Evolutionary conservation across 495 filamentous ascomycete genomes (phyloP), one percentile per base, ranked within the genome.

Genomic region (Monascus purpureus): DNA sequence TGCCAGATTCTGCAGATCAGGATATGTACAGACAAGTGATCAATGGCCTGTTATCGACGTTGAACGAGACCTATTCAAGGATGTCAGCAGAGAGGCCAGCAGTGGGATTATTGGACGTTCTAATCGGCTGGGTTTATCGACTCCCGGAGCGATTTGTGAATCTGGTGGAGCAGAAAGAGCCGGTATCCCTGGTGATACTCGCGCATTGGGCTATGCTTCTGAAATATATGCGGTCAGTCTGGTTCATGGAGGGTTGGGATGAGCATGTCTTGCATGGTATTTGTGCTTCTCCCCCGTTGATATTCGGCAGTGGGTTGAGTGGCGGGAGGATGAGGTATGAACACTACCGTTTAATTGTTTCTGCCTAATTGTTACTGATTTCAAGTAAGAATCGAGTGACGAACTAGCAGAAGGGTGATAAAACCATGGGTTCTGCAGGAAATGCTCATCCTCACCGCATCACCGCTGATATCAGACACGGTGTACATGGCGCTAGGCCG

Each of bases 161-260:
- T 2, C 32, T 38, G 1, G 37, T 65, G 11, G 39, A 58, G 25
- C 31, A 43, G 17, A 49, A 52, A 28, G 50, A 61, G 6, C 51
- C 61, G 6, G 25, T 47, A 23, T 50, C 57, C 2, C 26, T 68
- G 6, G 43, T 57, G 1, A 38, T 68, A 1, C 34, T 67, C 14
- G 54, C 55, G 2, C 42, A 63, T 28, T 68, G 56, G 46, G 55
- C 49, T 28, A 50, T 62, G 1, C 30, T 64, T 8, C 31, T 64
- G 17, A 40, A 43, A 27, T 49, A 47, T 28, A 63, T 57, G 50
- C 33, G 47, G 2, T 38, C 39, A 4, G 32, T 39, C 0, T 64
- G 58, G 61, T 53, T 58, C 34, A 54, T 59, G 46, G 16, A 38
- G 6, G 57, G 49, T 2, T 61, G 60, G 56, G 50, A 55, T 29